These are phyloP conservation scores for Sarocladiaceae sp. DNA, from an alignment of 2,329 filamentous ascomycete genomes.

Conservation along the genomic window DNA sequence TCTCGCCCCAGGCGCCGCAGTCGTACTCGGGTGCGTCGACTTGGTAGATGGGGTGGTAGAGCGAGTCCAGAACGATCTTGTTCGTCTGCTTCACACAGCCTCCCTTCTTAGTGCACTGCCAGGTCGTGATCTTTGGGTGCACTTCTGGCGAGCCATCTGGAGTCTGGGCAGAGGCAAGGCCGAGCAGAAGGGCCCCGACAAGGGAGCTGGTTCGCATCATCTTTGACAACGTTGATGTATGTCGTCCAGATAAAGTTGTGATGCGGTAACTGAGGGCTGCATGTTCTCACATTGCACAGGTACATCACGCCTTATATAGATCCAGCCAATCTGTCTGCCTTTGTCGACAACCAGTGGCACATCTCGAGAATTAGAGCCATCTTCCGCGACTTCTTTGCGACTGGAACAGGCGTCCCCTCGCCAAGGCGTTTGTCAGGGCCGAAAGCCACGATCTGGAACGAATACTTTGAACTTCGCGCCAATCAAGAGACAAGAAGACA, in stretches of 20 bases:
- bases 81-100: slow-evolving; percentile 42
- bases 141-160: slow-evolving; percentile 35
- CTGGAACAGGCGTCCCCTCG: not conserved
- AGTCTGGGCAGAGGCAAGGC: slow-evolving; percentile 29
- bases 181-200: slow-evolving; percentile 13
- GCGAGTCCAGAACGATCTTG: slow-evolving; percentile 43
- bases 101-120: slow-evolving; percentile 41
- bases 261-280: not conserved
- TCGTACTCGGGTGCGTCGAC: slow-evolving; percentile 22
- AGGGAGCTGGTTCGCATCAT: slow-evolving; percentile 12
- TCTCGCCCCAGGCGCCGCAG: slow-evolving; percentile 27
- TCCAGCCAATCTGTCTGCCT: no score
- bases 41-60: slow-evolving; percentile 40
- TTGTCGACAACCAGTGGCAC: not conserved
- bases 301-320: not conserved
- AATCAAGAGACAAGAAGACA: not conserved
- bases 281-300: slow-evolving; percentile 1
- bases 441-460: not conserved
- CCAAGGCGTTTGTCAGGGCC: slow-evolving; percentile 8
- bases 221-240: not conserved
- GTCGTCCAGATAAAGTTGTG: not conserved
- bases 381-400: not conserved
- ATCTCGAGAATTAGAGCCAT: not conserved
- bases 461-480: not conserved
- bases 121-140: slow-evolving; percentile 46